phyloP scores from a whole-genome alignment of 2,329 filamentous ascomycete genomes.

The Verticillium tricorpus region DNA sequence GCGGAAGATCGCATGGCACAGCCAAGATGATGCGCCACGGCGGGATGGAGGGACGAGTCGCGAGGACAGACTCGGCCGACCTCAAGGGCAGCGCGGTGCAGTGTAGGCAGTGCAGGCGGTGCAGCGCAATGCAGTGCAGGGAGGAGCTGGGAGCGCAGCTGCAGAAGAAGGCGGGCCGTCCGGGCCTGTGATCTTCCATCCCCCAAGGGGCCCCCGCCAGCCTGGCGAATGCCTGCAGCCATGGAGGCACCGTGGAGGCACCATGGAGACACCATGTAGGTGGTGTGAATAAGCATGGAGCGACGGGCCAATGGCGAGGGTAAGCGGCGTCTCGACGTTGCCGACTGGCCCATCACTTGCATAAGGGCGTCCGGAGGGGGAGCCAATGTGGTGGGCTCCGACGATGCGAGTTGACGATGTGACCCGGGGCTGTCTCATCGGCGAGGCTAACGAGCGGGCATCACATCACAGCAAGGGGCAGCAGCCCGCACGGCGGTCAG shows the following conservation, averaged over 20 bases:
- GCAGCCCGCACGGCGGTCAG: not conserved
- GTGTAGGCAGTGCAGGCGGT: not conserved
- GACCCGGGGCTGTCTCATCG: not conserved
- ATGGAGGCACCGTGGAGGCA: too few relatives aligned
- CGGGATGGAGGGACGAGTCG: not conserved
- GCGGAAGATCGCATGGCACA: conserved; percentile 5
- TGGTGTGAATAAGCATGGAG: not conserved
- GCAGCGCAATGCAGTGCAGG: too few relatives aligned
- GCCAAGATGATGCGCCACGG: not conserved
- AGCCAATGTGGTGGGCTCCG: conserved; percentile 2
- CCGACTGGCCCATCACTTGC: conserved; percentile 3
- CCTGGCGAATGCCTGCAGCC: too few relatives aligned
- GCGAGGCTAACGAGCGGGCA: not conserved
- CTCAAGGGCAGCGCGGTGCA: conserved; percentile 1
- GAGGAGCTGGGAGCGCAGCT: not conserved
- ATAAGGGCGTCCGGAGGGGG: not conserved
- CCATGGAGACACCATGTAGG: not conserved
- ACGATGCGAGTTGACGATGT: not conserved
- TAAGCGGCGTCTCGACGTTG: not conserved
- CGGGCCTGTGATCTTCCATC: not conserved
- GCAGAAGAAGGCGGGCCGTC: conserved; percentile 10
- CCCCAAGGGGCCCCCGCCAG: not conserved
- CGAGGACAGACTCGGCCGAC: not conserved
- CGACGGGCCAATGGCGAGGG: not conserved
- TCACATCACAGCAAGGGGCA: not conserved